Base-by-base conservation (phyloP, 78 protist species). In the Planoprotostelium fungivorum region DNA sequence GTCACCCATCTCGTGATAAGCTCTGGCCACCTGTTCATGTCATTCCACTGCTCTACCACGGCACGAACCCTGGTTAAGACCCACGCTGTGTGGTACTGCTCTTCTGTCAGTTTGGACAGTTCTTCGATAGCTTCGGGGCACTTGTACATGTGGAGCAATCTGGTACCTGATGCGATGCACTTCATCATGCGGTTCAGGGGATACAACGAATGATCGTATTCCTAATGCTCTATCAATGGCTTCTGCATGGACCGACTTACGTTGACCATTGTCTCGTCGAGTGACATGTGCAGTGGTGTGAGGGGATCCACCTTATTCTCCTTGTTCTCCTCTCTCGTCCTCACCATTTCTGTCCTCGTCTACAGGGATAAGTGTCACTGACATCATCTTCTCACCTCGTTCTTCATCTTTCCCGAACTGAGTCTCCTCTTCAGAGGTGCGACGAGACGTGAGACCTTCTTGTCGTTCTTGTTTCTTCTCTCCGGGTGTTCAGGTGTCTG, bases 41-140 rank as follows among this genome's bases (percentile, higher is more conserved):
- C n/a, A n/a, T n/a, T n/a, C n/a, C n/a, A n/a, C n/a, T n/a, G n/a
- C n/a, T n/a, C n/a, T n/a, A n/a, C n/a, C n/a, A n/a, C n/a, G n/a
- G n/a, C n/a, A n/a, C n/a, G n/a, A n/a, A n/a, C 89, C 28, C 31
- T 83, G 0, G 90, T 93, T 38, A 93, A 85, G 25, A 93, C 90
- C 92, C 92, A 93, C 28, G 90, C 95, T 36, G 95, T 90, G 31
- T 84, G 87, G 35, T 90, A 87, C n/a, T 93, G 95, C 86, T 35
- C 29, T 9, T 36, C 31, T 1, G 95, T 83, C 35, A 93, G 36
- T 88, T 36, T 36, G 39, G 38, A 35, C 87, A 93, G 85, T 1
- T 38, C 38, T n/a, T 90, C 93, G 39, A 93, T 87, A 28, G 95
- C 35, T 35, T 89, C 95, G 38, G 35, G 38, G 34, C 93, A 93